Base-by-base conservation (phyloP, 345 rosid genomes). In the Dimocarpus longan region DNA sequence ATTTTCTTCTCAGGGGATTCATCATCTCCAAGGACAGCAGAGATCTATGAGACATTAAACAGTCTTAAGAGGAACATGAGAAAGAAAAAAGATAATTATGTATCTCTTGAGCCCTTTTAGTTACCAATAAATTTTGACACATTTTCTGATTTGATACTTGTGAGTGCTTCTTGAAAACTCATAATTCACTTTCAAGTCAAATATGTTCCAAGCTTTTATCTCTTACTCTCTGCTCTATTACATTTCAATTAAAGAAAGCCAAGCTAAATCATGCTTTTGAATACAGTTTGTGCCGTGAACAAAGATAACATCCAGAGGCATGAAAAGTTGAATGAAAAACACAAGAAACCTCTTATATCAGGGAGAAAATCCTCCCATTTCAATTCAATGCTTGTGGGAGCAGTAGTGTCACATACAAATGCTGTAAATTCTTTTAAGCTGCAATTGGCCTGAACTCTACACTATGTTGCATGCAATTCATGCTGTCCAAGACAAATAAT, bases 1-100 rank as follows among this genome's bases (percentile, higher is more conserved):
- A 84, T 85, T 80, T 94, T 94, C 87, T 84, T 76, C 79, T 90
- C 94, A 1, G 92, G 95, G 71, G 89, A 84, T 77, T 84, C 86
- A 39, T 87, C 92, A 60, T 86, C 89, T 59, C 59, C 65, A 32
- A 84, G 79, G 57, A 79, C 85, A 74, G n/a, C 42, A 56, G 84
- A 91, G 77, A 83, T 92, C 3, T 85, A 86, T 80, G 84, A 84
- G 42, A 11, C 79, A 67, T 71, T 94, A 71, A 81, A 59, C 60
- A 82, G 73, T 80, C 83, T 92, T 13, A 79, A 79, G 74, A 80
- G 74, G 71, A 82, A 80, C 78, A 87, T 88, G 91, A 60, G 69
- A 64, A 87, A 71, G 82, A 85, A 78, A 50, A 59, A 13, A 70
- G 77, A 65, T 40, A 67, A 74, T 52, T 16, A 54, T 76, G 84